These are phyloP conservation scores for Astragalus glycyphyllos DNA, from an alignment of 306 rosid genomes.

Conservation along the genomic window DNA sequence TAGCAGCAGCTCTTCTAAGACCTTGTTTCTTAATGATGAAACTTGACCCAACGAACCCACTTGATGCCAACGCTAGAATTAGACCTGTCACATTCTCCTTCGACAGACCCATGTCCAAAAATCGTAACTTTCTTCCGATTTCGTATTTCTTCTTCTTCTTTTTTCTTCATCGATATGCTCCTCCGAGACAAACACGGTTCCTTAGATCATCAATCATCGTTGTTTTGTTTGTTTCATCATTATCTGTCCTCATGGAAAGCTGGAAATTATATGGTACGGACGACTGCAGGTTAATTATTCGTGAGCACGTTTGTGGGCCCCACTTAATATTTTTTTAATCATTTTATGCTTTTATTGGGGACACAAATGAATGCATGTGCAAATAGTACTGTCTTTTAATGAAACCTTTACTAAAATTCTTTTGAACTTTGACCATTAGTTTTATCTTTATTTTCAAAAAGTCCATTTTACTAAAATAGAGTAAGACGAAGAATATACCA, in stretches of 20 bases:
- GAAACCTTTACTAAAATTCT: too few species aligned
- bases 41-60: slow-evolving; percentile 86
- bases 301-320: slow-evolving; percentile 20
- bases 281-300: slow-evolving; percentile 11
- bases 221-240: slow-evolving; percentile 31
- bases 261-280: slow-evolving; percentile 38
- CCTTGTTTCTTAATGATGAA: slow-evolving; percentile 90
- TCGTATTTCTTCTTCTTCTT: slow-evolving; percentile 31
- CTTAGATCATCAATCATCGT: slow-evolving; percentile 48
- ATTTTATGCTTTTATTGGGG: too few species aligned
- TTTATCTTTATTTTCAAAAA: too few species aligned
- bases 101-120: slow-evolving; percentile 54
- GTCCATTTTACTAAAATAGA: too few species aligned
- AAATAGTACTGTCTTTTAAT: too few species aligned
- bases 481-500: too few species aligned
- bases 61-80: slow-evolving; percentile 74
- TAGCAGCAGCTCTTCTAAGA: slow-evolving; percentile 77
- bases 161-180: slow-evolving; percentile 55
- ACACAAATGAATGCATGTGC: too few species aligned
- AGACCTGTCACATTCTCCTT: slow-evolving; percentile 71
- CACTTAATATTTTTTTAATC: background rate
- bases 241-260: background rate
- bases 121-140: slow-evolving; percentile 33
- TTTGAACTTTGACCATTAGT: too few species aligned
- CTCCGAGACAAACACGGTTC: slow-evolving; percentile 43